Percentiles rank a stretch among this genome's conserved stretches.
Evolutionary conservation across 164 flowering plant genomes (phyloP).

Genomic region (Nelumbo lutea): DNA sequence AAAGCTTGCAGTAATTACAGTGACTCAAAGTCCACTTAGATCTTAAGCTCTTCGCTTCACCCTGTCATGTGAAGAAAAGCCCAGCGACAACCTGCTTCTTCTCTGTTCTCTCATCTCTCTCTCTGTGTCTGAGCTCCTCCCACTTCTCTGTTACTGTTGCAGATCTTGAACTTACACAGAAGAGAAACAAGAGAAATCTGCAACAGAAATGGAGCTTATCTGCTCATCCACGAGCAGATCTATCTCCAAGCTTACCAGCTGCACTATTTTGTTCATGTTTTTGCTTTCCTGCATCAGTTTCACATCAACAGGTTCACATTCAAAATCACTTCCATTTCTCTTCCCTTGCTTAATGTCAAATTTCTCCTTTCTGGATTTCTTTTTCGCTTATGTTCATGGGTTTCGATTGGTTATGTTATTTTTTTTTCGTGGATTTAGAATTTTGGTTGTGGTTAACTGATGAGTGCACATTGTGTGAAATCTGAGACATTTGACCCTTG

Average conservation of each 20-base stretch:
- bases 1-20: too few relatives aligned
- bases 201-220: slow-evolving; percentile 5
- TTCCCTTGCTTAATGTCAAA: neutral
- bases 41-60: neutral
- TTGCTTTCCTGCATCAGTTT: slow-evolving; percentile 23
- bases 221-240: slow-evolving; percentile 3
- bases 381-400: slow-evolving; percentile 1
- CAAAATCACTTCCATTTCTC: neutral
- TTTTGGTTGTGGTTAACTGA: neutral
- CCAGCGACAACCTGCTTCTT: neutral
- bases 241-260: slow-evolving; percentile 9
- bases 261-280: slow-evolving; percentile 16
- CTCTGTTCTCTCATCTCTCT: neutral
- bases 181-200: slow-evolving; percentile 1
- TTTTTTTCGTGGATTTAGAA: neutral
- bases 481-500: neutral
- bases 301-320: slow-evolving; percentile 20
- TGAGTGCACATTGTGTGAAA: too few relatives aligned
- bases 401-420: neutral
- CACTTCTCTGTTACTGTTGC: slow-evolving; percentile 1
- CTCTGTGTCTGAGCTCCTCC: neutral
- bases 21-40: neutral
- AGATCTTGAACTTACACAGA: slow-evolving; percentile 7
- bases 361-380: neutral
- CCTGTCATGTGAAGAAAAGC: neutral